phyloP scores from a whole-genome alignment of 768 basidiomycete species.

The Hygrocybe punicea region DNA sequence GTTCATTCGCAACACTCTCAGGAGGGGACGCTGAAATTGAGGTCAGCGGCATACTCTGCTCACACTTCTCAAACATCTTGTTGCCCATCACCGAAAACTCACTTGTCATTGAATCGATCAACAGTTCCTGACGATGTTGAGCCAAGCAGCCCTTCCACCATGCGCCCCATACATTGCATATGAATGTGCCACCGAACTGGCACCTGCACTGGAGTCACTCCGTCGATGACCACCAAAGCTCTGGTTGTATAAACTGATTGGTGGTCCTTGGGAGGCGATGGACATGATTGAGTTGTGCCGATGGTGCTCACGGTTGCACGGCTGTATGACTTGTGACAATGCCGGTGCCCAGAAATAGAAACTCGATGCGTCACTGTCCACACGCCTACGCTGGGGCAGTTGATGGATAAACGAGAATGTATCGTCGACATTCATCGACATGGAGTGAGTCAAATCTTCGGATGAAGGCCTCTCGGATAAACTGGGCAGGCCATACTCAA shows the following conservation, averaged over 20 bases:
- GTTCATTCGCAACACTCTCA: slow-evolving; percentile 34
- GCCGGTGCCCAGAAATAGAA: slow-evolving; percentile 62
- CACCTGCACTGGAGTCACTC: slow-evolving; percentile 57
- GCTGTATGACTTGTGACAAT: slow-evolving; percentile 20
- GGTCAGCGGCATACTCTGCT: slow-evolving; percentile 51
- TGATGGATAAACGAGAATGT: slow-evolving; percentile 63
- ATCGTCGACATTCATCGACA: slow-evolving; percentile 63
- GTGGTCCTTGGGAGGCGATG: slow-evolving; percentile 54
- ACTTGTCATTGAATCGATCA: slow-evolving; percentile 64
- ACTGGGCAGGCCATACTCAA: slow-evolving; percentile 63
- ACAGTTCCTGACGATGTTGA: slow-evolving; percentile 52
- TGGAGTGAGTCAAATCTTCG: slow-evolving; percentile 57
- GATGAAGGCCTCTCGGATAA: slow-evolving; percentile 54
- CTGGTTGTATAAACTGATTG: slow-evolving; percentile 70
- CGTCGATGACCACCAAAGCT: slow-evolving; percentile 51
- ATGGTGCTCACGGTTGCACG: slow-evolving; percentile 49
- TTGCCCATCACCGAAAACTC: slow-evolving; percentile 66
- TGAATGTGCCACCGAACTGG: slow-evolving; percentile 54
- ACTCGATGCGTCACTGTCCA: slow-evolving; percentile 74
- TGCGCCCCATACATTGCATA: slow-evolving; percentile 52
- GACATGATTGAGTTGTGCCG: slow-evolving; percentile 64
- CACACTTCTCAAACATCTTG: slow-evolving; percentile 76
- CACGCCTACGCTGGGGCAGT: slow-evolving; percentile 45
- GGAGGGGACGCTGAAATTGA: slow-evolving; percentile 67
- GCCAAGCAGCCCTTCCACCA: slow-evolving; percentile 57